phyloP scores from a whole-genome alignment of 148 eudicot genomes.

The Camellia granthamiana region DNA sequence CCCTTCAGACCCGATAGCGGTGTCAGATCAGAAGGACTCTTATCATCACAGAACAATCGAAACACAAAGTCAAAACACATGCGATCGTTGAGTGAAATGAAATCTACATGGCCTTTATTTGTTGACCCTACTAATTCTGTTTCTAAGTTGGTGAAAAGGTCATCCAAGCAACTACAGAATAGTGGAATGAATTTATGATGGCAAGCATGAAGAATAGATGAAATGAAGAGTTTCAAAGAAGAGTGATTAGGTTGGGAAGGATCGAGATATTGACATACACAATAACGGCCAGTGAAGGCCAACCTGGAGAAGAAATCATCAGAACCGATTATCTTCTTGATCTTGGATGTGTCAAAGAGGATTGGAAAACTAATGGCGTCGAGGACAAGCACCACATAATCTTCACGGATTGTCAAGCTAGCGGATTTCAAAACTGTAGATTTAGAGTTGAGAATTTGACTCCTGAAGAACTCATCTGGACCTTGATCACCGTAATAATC shows the following conservation, averaged over 20 bases:
- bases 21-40: slow-evolving; percentile 27
- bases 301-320: slow-evolving; percentile 54
- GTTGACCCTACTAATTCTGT: slow-evolving; percentile 8
- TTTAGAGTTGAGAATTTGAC: no score
- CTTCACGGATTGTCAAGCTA: no score
- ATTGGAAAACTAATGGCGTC: slow-evolving; percentile 21
- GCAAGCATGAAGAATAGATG: slow-evolving; percentile 22
- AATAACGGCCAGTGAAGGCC: slow-evolving; percentile 43
- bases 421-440: no score
- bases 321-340: slow-evolving; percentile 46
- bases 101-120: slow-evolving; percentile 17
- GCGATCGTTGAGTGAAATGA: slow-evolving; percentile 28
- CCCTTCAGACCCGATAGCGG: slow-evolving; percentile 29
- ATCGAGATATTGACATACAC: slow-evolving; percentile 52
- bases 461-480: no score
- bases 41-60: slow-evolving; percentile 30
- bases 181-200: slow-evolving; percentile 29
- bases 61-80: slow-evolving; percentile 44
- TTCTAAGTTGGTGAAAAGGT: slow-evolving; percentile 35
- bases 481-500: no score
- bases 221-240: slow-evolving; percentile 28
- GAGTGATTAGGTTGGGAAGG: slow-evolving; percentile 47
- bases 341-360: slow-evolving; percentile 55
- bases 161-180: slow-evolving; percentile 18
- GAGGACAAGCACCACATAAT: no score